These are phyloP conservation scores for Cyberlindnera subsufficiens DNA, from an alignment of 805 yeast species.

Conservation along the genomic window DNA sequence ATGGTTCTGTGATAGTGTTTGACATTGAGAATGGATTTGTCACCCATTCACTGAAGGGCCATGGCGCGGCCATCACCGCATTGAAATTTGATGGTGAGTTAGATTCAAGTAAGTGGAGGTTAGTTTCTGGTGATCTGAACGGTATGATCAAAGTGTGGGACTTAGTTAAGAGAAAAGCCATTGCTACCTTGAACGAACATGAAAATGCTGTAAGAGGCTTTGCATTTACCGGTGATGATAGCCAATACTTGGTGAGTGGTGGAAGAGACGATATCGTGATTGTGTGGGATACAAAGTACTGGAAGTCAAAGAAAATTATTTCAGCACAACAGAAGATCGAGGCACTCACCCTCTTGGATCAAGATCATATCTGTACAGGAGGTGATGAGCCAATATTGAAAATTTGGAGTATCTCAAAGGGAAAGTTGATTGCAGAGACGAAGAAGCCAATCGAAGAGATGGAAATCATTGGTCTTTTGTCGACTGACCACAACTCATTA, in stretches of 20 bases:
- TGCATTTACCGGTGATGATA: constrained; percentile 47
- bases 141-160: constrained; percentile 58
- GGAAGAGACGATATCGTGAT: constrained; percentile 83
- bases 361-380: constrained; percentile 67
- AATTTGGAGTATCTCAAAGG: constrained; percentile 53
- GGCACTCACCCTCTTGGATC: constrained; percentile 65
- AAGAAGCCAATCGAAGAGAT: constrained; percentile 65
- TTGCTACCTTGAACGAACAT: constrained; percentile 66
- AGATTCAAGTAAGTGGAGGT: constrained; percentile 65
- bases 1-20: constrained; percentile 87
- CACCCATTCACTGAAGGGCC: constrained; percentile 91
- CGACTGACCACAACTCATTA: constrained; percentile 31
- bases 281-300: constrained; percentile 48
- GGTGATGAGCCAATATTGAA: constrained; percentile 71
- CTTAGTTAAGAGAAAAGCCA: constrained; percentile 61
- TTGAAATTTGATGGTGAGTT: constrained; percentile 68
- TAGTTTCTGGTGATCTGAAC: constrained; percentile 67
- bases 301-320: constrained; percentile 56
- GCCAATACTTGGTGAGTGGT: constrained; percentile 61
- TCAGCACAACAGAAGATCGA: constrained; percentile 73
- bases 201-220: constrained; percentile 82
- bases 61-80: constrained; percentile 82
- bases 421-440: constrained; percentile 44
- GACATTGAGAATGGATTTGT: constrained; percentile 83
- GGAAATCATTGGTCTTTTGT: constrained; percentile 54